A percentile compares a stretch with the other conserved stretches of the same genome.
Evolutionary conservation across 2,329 filamentous ascomycete genomes (phyloP).

Genomic region (Pseudogymnoascus sp.): DNA sequence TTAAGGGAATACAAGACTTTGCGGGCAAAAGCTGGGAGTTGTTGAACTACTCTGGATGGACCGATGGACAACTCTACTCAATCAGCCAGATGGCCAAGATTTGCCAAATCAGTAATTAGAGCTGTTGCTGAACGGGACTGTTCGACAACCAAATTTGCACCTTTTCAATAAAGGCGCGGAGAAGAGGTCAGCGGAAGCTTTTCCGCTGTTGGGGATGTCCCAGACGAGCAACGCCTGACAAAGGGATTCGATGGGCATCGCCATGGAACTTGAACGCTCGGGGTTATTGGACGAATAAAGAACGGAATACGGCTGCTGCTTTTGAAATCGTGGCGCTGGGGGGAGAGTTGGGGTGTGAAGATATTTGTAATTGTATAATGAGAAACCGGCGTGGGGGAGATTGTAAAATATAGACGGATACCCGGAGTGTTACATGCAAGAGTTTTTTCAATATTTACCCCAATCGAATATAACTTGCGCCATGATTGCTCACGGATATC

Average conservation of each 20-base stretch:
- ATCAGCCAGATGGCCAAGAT: not conserved
- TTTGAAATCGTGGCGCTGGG: not conserved
- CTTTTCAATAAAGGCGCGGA: not conserved
- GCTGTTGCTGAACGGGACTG: not conserved
- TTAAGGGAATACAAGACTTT: not conserved
- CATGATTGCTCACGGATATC: not conserved
- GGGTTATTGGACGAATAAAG: not conserved
- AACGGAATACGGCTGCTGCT: not conserved
- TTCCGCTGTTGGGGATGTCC: not conserved
- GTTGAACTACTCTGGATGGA: not conserved
- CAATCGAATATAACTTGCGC: not conserved
- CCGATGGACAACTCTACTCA: constrained; percentile 2
- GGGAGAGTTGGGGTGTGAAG: not conserved
- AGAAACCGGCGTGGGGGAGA: not conserved
- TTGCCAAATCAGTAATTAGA: not conserved
- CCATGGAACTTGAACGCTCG: not conserved
- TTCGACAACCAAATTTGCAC: not conserved
- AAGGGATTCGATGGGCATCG: not conserved
- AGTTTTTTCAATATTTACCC: not conserved
- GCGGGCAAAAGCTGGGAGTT: not conserved
- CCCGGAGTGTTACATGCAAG: not conserved
- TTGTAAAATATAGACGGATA: not conserved
- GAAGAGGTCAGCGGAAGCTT: not conserved
- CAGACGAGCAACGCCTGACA: not conserved
- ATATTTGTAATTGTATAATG: not conserved